Conservation (phyloP, 2,329 filamentous ascomycete species). For the Neopestalotiopsis rosae region DNA sequence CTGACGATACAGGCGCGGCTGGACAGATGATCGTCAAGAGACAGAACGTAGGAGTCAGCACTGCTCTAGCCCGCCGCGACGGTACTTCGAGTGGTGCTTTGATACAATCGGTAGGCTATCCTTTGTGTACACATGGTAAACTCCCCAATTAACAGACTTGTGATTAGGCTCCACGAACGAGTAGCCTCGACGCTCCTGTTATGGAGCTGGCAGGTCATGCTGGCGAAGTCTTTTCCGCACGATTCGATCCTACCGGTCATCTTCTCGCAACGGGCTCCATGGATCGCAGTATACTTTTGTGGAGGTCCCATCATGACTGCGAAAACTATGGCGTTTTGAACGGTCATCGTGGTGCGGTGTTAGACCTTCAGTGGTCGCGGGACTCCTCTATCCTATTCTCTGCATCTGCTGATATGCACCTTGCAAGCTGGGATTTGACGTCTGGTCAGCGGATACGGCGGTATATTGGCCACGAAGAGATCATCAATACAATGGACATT, state of each 20-base stretch:
- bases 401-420: slow-evolving; percentile 89
- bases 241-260: slow-evolving; percentile 88
- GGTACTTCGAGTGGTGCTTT: slow-evolving; percentile 52
- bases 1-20: slow-evolving; percentile 74
- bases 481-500: slow-evolving; percentile 92
- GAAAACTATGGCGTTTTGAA: slow-evolving; percentile 91
- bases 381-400: slow-evolving; percentile 91
- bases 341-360: slow-evolving; percentile 87
- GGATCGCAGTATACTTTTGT: slow-evolving; percentile 93
- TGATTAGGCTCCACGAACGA: slow-evolving; percentile 75
- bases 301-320: slow-evolving; percentile 90
- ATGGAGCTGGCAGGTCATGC: slow-evolving; percentile 87
- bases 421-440: slow-evolving; percentile 94
- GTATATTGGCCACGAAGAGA: slow-evolving; percentile 91
- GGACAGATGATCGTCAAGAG: slow-evolving; percentile 88
- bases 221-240: slow-evolving; percentile 90
- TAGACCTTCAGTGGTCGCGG: slow-evolving; percentile 96
- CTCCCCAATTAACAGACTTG: slow-evolving; percentile 23
- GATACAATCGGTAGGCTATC: slow-evolving; percentile 54
- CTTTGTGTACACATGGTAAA: not conserved
- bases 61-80: slow-evolving; percentile 56
- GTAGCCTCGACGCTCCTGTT: slow-evolving; percentile 83
- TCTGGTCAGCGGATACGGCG: slow-evolving; percentile 90
- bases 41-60: slow-evolving; percentile 69
- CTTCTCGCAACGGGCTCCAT: slow-evolving; percentile 94